These are phyloP conservation scores for Russula compacta DNA, from an alignment of 768 basidiomycete species.

Conservation along the genomic window DNA sequence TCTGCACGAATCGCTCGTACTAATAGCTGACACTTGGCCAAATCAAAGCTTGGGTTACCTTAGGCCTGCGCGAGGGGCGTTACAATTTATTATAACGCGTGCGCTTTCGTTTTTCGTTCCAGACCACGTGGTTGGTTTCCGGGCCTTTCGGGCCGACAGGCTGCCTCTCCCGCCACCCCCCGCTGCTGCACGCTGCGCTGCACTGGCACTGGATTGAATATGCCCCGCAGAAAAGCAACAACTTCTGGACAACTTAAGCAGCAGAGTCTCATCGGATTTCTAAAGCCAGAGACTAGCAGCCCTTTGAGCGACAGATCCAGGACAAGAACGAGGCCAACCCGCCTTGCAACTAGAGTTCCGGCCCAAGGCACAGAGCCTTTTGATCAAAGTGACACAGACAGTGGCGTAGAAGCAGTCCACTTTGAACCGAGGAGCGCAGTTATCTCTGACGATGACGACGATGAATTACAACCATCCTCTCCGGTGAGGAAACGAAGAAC, in stretches of 20 bases:
- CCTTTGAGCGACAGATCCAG: background rate
- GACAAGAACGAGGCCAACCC: background rate
- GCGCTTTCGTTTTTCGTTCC: background rate
- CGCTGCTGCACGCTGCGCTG: background rate
- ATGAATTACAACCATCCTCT: constrained; percentile 23
- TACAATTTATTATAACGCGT: too few species aligned
- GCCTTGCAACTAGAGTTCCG: background rate
- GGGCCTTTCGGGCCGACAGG: background rate
- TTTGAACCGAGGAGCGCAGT: constrained; percentile 33
- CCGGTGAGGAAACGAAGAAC: constrained; percentile 20
- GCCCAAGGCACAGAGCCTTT: background rate
- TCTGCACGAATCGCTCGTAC: background rate
- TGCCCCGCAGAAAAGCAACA: constrained; percentile 4
- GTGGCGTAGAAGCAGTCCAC: constrained; percentile 43
- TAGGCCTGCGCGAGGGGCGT: too few species aligned
- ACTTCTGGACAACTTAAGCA: background rate
- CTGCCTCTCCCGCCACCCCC: background rate
- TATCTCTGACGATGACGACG: constrained; percentile 21
- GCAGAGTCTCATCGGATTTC: constrained; percentile 2
- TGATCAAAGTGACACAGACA: constrained; percentile 14
- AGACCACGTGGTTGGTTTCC: background rate
- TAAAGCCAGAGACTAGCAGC: background rate
- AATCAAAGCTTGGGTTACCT: background rate
- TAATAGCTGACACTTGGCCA: background rate
- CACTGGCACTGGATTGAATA: background rate